phyloP scores from a whole-genome alignment of 78 protist genomes.

The Thecamonas trahens region DNA sequence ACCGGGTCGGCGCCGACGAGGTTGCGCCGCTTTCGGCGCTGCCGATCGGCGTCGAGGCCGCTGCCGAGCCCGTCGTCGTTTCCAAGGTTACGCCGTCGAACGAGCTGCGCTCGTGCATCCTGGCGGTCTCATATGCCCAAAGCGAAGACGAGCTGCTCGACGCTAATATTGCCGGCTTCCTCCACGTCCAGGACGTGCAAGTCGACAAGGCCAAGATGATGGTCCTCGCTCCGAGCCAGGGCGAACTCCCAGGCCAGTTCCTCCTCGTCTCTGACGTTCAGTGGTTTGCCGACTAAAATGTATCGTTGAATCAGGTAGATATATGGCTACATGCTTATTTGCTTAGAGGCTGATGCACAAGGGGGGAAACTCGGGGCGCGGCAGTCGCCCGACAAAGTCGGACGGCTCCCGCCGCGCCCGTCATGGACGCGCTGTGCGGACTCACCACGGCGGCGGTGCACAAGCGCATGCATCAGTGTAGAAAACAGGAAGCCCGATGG shows the following conservation, averaged over 20 bases:
- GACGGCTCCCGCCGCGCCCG: no score
- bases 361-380: no score
- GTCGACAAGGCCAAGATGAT: constrained; percentile 42
- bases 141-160: constrained; percentile 8
- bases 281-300: no score
- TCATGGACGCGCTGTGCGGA: no score
- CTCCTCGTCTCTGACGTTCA: constrained; percentile 33
- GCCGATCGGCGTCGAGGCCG: constrained; percentile 14
- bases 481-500: no score
- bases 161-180: constrained; percentile 47
- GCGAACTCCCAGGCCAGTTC: constrained; percentile 30
- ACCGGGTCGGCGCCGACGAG: constrained; percentile 44
- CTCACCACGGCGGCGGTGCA: no score
- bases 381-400: no score
- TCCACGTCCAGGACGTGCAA: constrained; percentile 45
- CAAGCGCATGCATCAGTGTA: no score
- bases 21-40: constrained; percentile 25
- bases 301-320: no score
- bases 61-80: constrained; percentile 12
- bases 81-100: not conserved
- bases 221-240: constrained; percentile 48
- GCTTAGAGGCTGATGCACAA: no score
- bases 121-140: constrained; percentile 38
- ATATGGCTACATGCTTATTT: no score
- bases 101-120: constrained; percentile 33